Base-by-base conservation (phyloP, 768 basidiomycete species). In the Boletus pseudo-olivaceus region DNA sequence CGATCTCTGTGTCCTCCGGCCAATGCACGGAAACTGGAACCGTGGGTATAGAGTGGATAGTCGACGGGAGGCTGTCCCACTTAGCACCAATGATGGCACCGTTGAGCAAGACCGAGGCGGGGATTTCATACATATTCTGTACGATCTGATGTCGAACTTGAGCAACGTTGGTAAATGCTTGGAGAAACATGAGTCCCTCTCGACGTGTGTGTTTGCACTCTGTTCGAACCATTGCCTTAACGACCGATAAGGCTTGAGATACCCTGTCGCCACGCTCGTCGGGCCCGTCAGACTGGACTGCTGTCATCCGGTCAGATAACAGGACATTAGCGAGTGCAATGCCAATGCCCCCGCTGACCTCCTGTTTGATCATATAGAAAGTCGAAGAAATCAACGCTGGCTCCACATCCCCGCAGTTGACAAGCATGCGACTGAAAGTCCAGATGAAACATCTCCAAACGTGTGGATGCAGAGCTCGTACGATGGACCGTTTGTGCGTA, bases 371-470 rank as follows among this genome's bases (percentile, higher is more conserved):
- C 5, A 79, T 64, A 32, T 59, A 62, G 56, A 79, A 78, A 1
- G 76, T 75, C 0, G 65, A 68, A 15, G 75, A 72, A 37, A 65
- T 69, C 1, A 59, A 60, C 3, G 67, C 62, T 15, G 66, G 52
- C 5, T 71, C 63, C 12, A 61, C 49, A 3, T 56, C 51, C 15
- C 59, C 62, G 12, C 58, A 20, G 33, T 26, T 35, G 42, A 53
- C 19, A 41, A 73, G 71, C 43, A 83, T 61, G 17, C 73, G 74
- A 19, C 75, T 67, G 54, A 79, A 83, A 2, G 78, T 75, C 83
- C 84, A 85, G 20, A 85, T 67, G 27, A 85, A 69, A 48, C 78
- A 75, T 48, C 71, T 73, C 83, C 83, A 87, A 20, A 79, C 66
- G 34, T 74, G 74, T 1, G 76, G 63, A 40, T 77, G 74, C 8